These are phyloP conservation scores for Pseudogymnoascus verrucosus DNA, from an alignment of 2,329 filamentous ascomycete species.

Conservation along the genomic window DNA sequence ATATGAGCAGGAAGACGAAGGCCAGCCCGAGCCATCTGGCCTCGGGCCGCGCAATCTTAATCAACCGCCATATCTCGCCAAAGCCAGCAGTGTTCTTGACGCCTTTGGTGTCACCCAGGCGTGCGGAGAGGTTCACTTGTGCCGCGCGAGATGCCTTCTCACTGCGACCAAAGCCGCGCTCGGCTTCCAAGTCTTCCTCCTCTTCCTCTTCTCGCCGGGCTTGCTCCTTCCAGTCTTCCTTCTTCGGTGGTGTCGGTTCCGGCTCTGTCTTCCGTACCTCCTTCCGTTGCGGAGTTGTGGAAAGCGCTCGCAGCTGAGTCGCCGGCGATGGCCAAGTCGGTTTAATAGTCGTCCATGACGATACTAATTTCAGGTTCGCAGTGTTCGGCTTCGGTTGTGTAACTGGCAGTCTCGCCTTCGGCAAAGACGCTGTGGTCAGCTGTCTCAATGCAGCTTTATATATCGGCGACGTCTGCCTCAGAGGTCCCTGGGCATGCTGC, in stretches of 20 bases:
- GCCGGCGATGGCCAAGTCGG: slow-evolving; percentile 23
- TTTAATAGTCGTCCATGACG: slow-evolving; percentile 15
- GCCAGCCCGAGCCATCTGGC: slow-evolving; percentile 68
- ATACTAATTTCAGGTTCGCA: slow-evolving; percentile 9
- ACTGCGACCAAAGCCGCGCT: slow-evolving; percentile 59
- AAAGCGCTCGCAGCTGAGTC: slow-evolving; percentile 24
- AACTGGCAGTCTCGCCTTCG: slow-evolving; percentile 3
- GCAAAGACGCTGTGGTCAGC: neutral
- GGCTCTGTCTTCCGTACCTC: slow-evolving; percentile 12
- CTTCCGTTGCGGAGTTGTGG: slow-evolving; percentile 16
- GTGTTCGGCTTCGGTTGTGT: neutral
- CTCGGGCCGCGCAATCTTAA: slow-evolving; percentile 86
- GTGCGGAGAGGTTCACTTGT: slow-evolving; percentile 81
- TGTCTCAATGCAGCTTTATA: slow-evolving; percentile 8
- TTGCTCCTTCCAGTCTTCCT: slow-evolving; percentile 29
- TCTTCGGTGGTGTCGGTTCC: slow-evolving; percentile 19
- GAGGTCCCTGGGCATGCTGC: neutral
- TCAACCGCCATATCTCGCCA: slow-evolving; percentile 73
- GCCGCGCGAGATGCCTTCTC: slow-evolving; percentile 82
- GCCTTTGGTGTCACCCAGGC: slow-evolving; percentile 67
- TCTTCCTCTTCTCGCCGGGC: slow-evolving; percentile 34
- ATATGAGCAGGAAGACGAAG: slow-evolving; percentile 78
- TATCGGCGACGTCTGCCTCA: slow-evolving; percentile 6
- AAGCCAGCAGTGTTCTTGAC: slow-evolving; percentile 49
- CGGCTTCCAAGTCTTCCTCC: slow-evolving; percentile 40